Percentiles rank a stretch among this genome's conserved stretches.
These are phyloP conservation scores for Xylariaceae sp. DNA, from an alignment of 2,329 filamentous ascomycete genomes.

Conservation along the genomic window DNA sequence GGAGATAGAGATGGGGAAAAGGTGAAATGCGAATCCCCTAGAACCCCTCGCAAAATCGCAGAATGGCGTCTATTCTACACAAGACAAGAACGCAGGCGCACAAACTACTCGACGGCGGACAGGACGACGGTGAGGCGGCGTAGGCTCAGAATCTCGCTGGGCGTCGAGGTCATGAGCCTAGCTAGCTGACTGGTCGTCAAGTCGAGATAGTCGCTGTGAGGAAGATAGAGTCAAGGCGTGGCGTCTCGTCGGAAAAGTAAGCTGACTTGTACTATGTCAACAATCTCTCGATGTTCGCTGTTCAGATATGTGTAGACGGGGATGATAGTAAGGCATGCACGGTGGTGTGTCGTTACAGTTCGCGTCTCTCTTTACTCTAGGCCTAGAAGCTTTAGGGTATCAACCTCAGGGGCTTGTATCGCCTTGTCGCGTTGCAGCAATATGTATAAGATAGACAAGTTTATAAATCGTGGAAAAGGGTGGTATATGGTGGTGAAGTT, in stretches of 20 bases:
- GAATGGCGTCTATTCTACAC: slow-evolving; percentile 19
- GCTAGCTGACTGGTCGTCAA: slow-evolving; percentile 21
- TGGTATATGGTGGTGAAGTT: background rate
- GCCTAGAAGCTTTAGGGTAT: background rate
- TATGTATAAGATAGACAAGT: background rate
- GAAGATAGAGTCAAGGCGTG: no score
- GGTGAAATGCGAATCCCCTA: slow-evolving; percentile 36
- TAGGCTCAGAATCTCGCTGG: slow-evolving; percentile 28
- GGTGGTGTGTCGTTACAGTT: background rate
- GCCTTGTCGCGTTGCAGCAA: background rate
- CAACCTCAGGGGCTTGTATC: background rate
- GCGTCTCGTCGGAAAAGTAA: no score
- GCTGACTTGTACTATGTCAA: no score
- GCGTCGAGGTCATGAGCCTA: slow-evolving; percentile 37
- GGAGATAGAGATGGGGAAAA: slow-evolving; percentile 27
- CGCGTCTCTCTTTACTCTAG: slow-evolving; percentile 3
- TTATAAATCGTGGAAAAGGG: background rate
- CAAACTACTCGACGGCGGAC: slow-evolving; percentile 19
- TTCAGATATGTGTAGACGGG: no score
- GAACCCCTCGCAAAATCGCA: slow-evolving; percentile 38
- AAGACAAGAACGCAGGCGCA: slow-evolving; percentile 5
- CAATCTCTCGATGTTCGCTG: no score
- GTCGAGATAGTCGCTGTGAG: slow-evolving; percentile 13
- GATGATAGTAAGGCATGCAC: no score
- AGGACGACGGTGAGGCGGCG: slow-evolving; percentile 25